Base-by-base conservation (phyloP, 2,329 filamentous ascomycete species). In the Simplicillium aogashimaense region DNA sequence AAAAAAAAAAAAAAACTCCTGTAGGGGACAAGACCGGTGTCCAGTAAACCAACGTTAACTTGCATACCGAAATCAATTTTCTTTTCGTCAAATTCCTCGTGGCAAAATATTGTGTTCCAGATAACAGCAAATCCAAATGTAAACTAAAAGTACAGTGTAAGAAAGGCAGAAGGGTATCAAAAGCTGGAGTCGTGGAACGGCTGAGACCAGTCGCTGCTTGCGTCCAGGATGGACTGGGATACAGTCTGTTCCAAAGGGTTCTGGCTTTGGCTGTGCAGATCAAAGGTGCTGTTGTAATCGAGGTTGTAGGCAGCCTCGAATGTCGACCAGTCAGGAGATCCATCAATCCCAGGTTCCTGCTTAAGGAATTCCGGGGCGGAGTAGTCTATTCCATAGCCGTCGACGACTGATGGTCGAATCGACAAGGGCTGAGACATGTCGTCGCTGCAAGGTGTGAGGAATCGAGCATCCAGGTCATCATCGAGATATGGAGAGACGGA, bases 391-490 rank as follows among this genome's bases (percentile, higher is more conserved):
- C 40, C 38, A 25, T 43, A 36, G 37, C 28, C 34, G 20, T 59
- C 56, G 16, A 60, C 44, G 7, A 49, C 51, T 13, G 50, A 50
- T 17, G 57, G 52, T 25, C 54, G 51, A 15, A 58, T 46, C 8
- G 49, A 47, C n/a, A 54, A 44, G 7, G 43, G 39, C 6, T 53
- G 49, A 2, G 50, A 30, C 56, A 59, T 57, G 47, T 75, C 72
- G 41, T 77, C 73, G 54, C 71, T 75, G 54, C 65, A 70, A 2
- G 73, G 73, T 0, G 73, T 76, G 43, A 74, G 64, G 20, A 75
- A 64, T 11, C 67, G 58, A 42, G 55, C 55, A 30, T 43, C 42
- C 31, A 62, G 58, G 38, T 63, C 60, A 36, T 61, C 56, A 42
- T 55, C 44, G 39, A 58, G 43, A 54, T 60, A 61, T 16, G 58